Conservation (phyloP, 1,139 yeast species). For the Yamadazyma dushanensis region DNA sequence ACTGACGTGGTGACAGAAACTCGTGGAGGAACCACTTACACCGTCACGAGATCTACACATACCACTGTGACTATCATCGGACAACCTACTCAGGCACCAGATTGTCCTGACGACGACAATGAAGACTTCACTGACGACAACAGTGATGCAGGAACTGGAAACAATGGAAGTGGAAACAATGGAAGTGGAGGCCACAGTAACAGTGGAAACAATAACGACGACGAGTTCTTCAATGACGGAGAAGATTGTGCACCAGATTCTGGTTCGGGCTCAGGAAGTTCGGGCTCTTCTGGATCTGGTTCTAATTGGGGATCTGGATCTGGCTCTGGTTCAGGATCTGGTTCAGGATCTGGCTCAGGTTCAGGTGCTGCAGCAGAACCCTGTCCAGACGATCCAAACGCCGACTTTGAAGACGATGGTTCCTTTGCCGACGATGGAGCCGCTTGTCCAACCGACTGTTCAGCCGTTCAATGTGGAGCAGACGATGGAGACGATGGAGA, state of each 20-base stretch:
- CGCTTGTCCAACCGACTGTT: constrained; percentile 14
- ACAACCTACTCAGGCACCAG: constrained; percentile 8
- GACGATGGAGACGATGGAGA: constrained; percentile 21
- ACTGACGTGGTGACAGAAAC: constrained; percentile 12
- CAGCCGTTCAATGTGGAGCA: constrained; percentile 16
- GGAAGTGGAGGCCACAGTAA: constrained; percentile 1
- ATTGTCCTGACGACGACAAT: constrained; percentile 15
- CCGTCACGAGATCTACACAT: constrained; percentile 9
- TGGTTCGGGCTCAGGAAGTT: constrained; percentile 10
- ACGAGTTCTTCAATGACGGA: constrained; percentile 7
- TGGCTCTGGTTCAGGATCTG: constrained; percentile 11
- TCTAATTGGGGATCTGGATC: constrained; percentile 11
- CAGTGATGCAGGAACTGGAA: constrained; percentile 2
- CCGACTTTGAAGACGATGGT: constrained; percentile 12
- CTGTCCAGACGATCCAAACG: constrained; percentile 9
- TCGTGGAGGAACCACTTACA: constrained; percentile 8
- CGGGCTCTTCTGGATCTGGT: constrained; percentile 10
- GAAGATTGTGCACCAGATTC: constrained; percentile 10
- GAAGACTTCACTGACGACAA: constrained; percentile 10
- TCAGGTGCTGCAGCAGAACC: not conserved
- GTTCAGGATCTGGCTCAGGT: constrained; percentile 5
- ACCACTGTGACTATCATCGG: constrained; percentile 11
- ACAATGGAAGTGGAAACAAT: not conserved
- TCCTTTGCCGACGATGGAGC: constrained; percentile 5
- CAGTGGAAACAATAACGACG: constrained; percentile 6